A percentile compares a stretch with the other conserved stretches of the same genome.
phyloP scores from a whole-genome alignment of 2,329 filamentous ascomycete species.

The Aspergillus uvarum region DNA sequence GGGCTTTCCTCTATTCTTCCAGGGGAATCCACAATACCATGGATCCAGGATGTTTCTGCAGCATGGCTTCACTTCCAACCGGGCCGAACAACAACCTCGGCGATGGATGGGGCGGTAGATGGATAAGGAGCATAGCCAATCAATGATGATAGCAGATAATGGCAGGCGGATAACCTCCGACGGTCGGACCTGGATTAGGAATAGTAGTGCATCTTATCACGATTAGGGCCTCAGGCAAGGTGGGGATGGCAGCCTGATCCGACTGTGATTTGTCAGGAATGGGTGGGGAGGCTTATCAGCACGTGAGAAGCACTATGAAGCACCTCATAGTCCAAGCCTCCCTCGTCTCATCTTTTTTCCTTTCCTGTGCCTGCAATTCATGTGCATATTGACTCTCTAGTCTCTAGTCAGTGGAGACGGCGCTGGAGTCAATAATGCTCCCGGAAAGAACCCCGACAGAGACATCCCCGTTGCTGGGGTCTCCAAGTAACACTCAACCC shows the following conservation, averaged over 20 bases:
- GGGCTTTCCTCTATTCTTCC: too few species aligned
- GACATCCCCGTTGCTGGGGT: conserved; percentile 48
- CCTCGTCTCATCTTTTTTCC: neutral
- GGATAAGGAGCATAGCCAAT: neutral
- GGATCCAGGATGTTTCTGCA: too few species aligned
- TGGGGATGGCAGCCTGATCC: neutral
- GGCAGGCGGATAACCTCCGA: neutral
- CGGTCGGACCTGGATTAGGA: neutral
- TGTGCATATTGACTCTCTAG: neutral
- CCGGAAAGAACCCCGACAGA: conserved; percentile 33
- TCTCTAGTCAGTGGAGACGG: conserved; percentile 6
- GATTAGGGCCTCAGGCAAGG: neutral
- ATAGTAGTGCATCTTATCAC: neutral
- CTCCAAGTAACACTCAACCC: conserved; percentile 28
- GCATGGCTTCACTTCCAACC: too few species aligned
- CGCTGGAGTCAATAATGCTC: conserved; percentile 22
- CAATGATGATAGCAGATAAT: neutral
- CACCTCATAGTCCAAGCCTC: conserved; percentile 1
- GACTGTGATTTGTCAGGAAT: conserved; percentile 1
- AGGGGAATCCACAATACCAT: too few species aligned
- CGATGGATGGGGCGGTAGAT: neutral
- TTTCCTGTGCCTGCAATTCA: neutral
- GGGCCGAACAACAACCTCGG: neutral
- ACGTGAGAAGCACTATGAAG: conserved; percentile 13
- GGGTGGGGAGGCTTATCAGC: conserved; percentile 19